Conservation (phyloP, 208 protist genomes). For the Kentomonas sorsogonicus region DNA sequence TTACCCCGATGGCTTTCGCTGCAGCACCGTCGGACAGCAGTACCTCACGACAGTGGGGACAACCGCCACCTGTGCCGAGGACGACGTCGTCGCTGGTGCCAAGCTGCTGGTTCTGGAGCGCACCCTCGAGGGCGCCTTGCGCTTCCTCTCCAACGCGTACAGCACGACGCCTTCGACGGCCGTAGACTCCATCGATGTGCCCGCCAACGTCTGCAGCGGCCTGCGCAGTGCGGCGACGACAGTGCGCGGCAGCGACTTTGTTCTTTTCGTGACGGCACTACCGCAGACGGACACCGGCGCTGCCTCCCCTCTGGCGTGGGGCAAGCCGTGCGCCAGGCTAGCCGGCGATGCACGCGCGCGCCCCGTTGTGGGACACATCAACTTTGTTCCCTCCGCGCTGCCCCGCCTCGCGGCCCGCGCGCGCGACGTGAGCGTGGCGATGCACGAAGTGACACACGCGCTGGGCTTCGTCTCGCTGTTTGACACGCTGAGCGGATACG, state of each 20-base stretch:
- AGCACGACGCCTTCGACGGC: conserved; percentile 21
- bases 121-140: conserved; percentile 14
- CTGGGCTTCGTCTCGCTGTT: conserved; percentile 39
- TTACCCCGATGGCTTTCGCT: too few species aligned
- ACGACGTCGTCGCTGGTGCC: conserved; percentile 29
- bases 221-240: conserved; percentile 7
- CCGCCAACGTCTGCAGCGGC: conserved; percentile 11
- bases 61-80: conserved; percentile 15
- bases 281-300: conserved; percentile 10
- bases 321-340: conserved; percentile 13
- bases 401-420: neutral
- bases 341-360: neutral
- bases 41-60: too few species aligned
- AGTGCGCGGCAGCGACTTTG: conserved; percentile 30
- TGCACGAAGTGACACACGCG: conserved; percentile 61
- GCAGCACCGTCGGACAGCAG: too few species aligned
- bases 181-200: conserved; percentile 14
- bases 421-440: conserved; percentile 16
- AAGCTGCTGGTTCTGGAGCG: conserved; percentile 17
- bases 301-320: conserved; percentile 29
- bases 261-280: conserved; percentile 35
- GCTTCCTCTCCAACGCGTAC: conserved; percentile 22
- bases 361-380: conserved; percentile 51
- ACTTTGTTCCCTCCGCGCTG: conserved; percentile 48
- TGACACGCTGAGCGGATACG: conserved; percentile 11